phyloP scores from a whole-genome alignment of 305 asterid genomes.

The Plantago coronopus region DNA sequence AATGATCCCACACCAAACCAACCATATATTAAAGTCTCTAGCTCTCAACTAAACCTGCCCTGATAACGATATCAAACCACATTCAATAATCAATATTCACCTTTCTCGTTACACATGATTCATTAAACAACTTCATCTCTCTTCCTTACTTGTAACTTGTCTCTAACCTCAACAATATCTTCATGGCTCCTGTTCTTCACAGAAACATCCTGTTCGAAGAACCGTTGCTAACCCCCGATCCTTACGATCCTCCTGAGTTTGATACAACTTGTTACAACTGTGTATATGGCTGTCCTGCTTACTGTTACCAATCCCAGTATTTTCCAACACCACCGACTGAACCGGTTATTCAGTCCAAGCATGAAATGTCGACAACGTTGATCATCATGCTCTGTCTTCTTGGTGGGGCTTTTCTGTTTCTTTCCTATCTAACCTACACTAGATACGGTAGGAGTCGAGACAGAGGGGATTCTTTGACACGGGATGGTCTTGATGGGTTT shows the following conservation, averaged over 20 bases:
- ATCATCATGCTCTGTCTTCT: constrained; percentile 52
- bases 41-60: constrained; percentile 2
- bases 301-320: constrained; percentile 11
- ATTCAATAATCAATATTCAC: neutral
- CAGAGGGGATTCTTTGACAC: constrained; percentile 14
- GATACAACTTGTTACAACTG: constrained; percentile 25
- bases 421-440: constrained; percentile 34
- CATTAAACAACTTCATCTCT: neutral
- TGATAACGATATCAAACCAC: constrained; percentile 6
- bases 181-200: constrained; percentile 22
- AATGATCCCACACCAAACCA: neutral
- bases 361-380: constrained; percentile 31
- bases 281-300: constrained; percentile 28
- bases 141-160: neutral
- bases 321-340: constrained; percentile 19
- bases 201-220: constrained; percentile 17
- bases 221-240: neutral
- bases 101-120: neutral
- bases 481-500: constrained; percentile 14
- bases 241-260: neutral
- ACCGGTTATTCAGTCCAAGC: constrained; percentile 13
- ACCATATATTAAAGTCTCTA: neutral
- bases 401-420: constrained; percentile 37
- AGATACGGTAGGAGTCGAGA: constrained; percentile 34
- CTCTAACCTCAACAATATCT: neutral